Evolutionary conservation across 306 rosid genomes (phyloP), one percentile per base, ranked within the genome.

Genomic region (Cucumis melo): DNA sequence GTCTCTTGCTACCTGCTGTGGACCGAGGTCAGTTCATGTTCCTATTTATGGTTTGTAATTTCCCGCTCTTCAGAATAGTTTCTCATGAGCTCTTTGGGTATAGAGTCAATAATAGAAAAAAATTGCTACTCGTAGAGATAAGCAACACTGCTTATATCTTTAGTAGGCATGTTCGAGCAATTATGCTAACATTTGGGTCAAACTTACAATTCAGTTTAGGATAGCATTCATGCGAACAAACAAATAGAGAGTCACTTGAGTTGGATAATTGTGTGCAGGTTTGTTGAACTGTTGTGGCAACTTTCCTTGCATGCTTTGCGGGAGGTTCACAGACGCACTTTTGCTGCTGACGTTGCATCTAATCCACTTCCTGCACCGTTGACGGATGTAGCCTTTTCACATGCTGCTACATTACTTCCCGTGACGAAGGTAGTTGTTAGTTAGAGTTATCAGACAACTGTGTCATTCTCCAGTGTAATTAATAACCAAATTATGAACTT

Each of bases 281-380:
- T 94, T 89, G 99, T 94, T 51, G 99, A 94, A 86, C 99, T 94
- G 73, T 81, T 94, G 74, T 94, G 99, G 99, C 97, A 94, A 85
- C 97, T 94, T 85, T 94, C 99, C 54, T 79, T 95, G 97, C 99
- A 95, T 88, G 99, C 98, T 64, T 81, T 95, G 84, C 87, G 95
- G 61, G 99, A 95, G 87, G 99, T 95, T 82, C 98, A 95, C 75
- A 90, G 99, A 74, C 82, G 98, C 78, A 90, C 96, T 41, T 95
- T 92, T 86, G 81, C 96, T 57, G 87, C 93, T 72, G 99, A 95
- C 79, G 87, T 89, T 74, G 86, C 91, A 77, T 90, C 97, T 66
- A 92, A 92, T 59, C 97, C 99, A 36, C 86, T 95, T 84, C 99
- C 99, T 46, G 85, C 93, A 32, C 90, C 99, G 21, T 70, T 95